Evolutionary conservation across 2,329 filamentous ascomycete genomes (phyloP).

Genomic region (Diaporthe citri): DNA sequence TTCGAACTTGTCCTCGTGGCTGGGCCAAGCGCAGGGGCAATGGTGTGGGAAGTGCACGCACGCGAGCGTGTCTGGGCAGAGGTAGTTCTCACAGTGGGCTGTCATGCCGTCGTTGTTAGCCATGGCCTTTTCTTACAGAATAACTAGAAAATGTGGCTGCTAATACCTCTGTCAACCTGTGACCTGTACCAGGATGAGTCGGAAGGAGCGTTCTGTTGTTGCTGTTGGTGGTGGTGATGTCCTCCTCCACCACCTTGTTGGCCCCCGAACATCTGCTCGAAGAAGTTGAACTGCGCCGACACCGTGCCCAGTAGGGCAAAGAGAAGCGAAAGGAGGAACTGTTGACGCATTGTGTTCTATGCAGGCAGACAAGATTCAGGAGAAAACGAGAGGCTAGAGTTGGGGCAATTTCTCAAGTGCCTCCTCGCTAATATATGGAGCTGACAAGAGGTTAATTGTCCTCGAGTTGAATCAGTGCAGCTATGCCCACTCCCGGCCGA

Average conservation of each 20-base stretch:
- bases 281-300: slow-evolving; percentile 93
- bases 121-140: background rate
- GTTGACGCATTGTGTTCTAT: slow-evolving; percentile 49
- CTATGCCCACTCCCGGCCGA: background rate
- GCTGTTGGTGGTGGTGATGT: slow-evolving; percentile 65
- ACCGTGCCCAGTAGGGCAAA: slow-evolving; percentile 73
- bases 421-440: background rate
- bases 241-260: slow-evolving; percentile 54
- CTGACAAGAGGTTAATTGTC: background rate
- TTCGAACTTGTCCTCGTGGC: slow-evolving; percentile 83
- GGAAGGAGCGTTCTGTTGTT: slow-evolving; percentile 84
- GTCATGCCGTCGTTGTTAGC: slow-evolving; percentile 26
- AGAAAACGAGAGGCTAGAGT: background rate
- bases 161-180: slow-evolving; percentile 74
- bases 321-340: slow-evolving; percentile 54
- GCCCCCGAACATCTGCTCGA: slow-evolving; percentile 94
- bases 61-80: slow-evolving; percentile 93
- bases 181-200: slow-evolving; percentile 85
- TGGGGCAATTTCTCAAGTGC: background rate
- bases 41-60: slow-evolving; percentile 98
- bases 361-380: too few species aligned
- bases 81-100: slow-evolving; percentile 93
- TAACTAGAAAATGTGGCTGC: background rate
- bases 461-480: background rate
- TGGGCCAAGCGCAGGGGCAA: slow-evolving; percentile 89